phyloP scores from a whole-genome alignment of 345 rosid species.

The Gossypium arboreum region DNA sequence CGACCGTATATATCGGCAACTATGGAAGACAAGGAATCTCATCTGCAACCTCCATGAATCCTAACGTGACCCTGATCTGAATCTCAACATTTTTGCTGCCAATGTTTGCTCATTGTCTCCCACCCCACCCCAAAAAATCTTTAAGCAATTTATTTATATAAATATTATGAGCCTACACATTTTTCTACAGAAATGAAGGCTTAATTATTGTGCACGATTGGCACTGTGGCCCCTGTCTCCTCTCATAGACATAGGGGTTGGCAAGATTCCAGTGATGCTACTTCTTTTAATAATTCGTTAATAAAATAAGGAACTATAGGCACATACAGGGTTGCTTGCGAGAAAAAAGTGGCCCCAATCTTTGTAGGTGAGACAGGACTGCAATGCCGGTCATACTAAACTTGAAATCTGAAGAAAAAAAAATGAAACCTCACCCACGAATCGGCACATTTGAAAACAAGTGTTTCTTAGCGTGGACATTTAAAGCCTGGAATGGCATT shows the following conservation, averaged over 20 bases:
- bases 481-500: not conserved
- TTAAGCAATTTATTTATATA: not conserved
- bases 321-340: not conserved
- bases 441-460: not conserved
- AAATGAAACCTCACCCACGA: conserved; percentile 1
- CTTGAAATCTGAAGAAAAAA: not conserved
- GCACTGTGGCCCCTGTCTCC: not conserved
- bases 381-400: not conserved
- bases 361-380: not conserved
- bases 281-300: not conserved
- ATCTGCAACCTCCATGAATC: conserved; percentile 3
- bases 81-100: not conserved
- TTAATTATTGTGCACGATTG: not conserved
- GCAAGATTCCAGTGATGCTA: conserved; percentile 10
- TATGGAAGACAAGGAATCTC: conserved; percentile 2
- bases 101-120: conserved; percentile 7
- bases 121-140: not conserved
- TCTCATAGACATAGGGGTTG: not conserved
- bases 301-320: not conserved
- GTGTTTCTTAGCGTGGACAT: not conserved
- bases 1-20: not conserved
- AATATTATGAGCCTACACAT: not conserved
- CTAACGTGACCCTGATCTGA: not conserved
- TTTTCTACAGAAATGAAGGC: not conserved
- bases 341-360: not conserved